phyloP scores from a whole-genome alignment of 2,329 filamentous ascomycete species.

The Stemphylium vesicarium region DNA sequence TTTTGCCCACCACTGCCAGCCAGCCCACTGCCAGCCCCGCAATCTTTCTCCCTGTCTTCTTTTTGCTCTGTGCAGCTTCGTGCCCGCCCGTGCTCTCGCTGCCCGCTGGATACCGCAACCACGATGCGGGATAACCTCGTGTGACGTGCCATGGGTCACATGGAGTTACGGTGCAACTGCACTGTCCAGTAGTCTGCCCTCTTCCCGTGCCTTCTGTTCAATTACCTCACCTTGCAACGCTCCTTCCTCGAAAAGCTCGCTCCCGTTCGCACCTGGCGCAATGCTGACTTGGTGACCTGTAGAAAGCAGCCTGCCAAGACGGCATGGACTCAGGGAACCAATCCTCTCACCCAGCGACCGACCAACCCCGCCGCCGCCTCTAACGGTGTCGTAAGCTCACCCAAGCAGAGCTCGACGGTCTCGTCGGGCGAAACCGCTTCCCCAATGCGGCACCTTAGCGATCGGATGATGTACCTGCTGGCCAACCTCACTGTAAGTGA shows the following conservation, averaged over 20 bases:
- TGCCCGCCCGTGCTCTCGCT: not conserved
- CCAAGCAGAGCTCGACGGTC: constrained; percentile 48
- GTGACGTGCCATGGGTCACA: constrained; percentile 44
- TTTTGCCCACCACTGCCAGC: not conserved
- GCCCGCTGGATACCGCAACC: constrained; percentile 18
- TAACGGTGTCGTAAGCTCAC: constrained; percentile 59
- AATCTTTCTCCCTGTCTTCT: not conserved
- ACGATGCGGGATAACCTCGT: constrained; percentile 31
- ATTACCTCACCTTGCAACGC: constrained; percentile 5
- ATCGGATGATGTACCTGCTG: constrained; percentile 65
- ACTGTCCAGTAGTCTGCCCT: constrained; percentile 18
- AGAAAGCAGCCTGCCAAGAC: constrained; percentile 62
- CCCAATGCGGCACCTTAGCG: constrained; percentile 64
- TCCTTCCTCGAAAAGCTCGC: constrained; percentile 7
- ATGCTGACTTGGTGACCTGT: constrained; percentile 34
- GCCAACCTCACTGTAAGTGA: constrained; percentile 64
- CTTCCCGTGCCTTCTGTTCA: constrained; percentile 8
- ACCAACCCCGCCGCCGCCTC: constrained; percentile 54
- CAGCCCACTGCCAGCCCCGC: not conserved
- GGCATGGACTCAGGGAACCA: constrained; percentile 67
- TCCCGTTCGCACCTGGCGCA: constrained; percentile 15
- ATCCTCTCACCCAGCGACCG: constrained; percentile 65
- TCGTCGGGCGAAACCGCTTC: constrained; percentile 58
- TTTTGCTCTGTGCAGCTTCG: not conserved
- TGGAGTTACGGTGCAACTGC: constrained; percentile 42